Evolutionary conservation across 345 rosid species (phyloP).

Genomic region (Dimocarpus longan): DNA sequence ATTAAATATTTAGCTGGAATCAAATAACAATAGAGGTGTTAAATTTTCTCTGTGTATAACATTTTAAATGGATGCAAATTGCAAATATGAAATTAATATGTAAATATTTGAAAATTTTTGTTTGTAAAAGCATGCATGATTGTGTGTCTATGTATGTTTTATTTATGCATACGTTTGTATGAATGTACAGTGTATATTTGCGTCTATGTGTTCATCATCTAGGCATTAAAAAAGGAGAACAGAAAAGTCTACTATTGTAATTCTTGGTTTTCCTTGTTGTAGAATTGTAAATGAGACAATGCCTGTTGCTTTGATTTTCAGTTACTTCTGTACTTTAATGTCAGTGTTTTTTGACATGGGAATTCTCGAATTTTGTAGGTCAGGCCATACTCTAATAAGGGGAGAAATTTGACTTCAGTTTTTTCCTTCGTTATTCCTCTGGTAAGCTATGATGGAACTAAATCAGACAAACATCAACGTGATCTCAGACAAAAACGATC

Average conservation of each 20-base stretch:
- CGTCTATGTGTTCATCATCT: not conserved
- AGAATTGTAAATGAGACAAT: not conserved
- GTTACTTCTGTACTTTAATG: not conserved
- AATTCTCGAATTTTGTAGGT: conserved; percentile 61
- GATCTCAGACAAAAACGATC: conserved; percentile 46
- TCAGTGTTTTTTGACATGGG: conserved; percentile 24
- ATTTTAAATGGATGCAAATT: no score
- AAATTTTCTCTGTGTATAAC: not conserved
- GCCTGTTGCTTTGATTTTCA: not conserved
- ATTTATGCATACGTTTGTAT: not conserved
- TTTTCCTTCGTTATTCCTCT: conserved; percentile 47
- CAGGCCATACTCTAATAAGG: conserved; percentile 45
- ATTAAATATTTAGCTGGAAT: not conserved
- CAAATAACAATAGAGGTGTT: not conserved
- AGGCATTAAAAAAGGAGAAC: not conserved
- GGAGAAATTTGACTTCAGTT: conserved; percentile 48
- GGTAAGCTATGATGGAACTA: conserved; percentile 38
- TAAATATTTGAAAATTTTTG: not conserved
- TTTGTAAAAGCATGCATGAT: not conserved
- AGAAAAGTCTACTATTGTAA: not conserved
- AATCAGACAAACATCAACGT: conserved; percentile 37
- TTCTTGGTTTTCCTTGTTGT: not conserved
- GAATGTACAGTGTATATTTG: not conserved
- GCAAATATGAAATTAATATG: no score
- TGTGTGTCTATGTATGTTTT: not conserved